Evolutionary conservation across 306 rosid genomes (phyloP), one percentile per base, ranked within the genome.

Genomic region (Trifolium repens): DNA sequence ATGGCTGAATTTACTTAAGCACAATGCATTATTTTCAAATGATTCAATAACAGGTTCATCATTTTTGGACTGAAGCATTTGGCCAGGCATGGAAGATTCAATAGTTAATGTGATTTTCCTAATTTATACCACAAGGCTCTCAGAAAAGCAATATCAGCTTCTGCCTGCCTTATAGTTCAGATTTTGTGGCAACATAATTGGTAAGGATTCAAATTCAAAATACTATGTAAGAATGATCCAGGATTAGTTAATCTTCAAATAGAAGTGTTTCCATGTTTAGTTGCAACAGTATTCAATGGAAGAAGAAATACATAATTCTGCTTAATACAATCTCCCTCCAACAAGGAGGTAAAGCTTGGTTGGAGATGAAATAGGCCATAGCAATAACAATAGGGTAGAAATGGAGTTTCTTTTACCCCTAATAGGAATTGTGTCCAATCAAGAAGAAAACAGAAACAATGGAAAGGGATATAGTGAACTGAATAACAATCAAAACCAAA

Each of bases 301-400:
- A 44, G 50, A 70, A 70, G 63, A 43, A 74, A 64, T 46, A 55
- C 40, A 71, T 32, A 71, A 71, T 43, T n/a, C 47, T 59, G 9
- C 42, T 76, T 60, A 39, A 49, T 64, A 76, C 52, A 71, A 76
- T 61, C 24, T 78, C 66, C 74, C 75, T 17, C 47, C n/a, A 71
- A 65, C 47, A 30, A 30, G 75, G 63, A 69, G 65, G 80, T 71
- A 81, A 81, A 79, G 81, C 81, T 22, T 22, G 24, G 24, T 75
- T 67, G 55, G 78, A 75, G 69, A 78, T 67, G 86, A 80, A 86
- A 78, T 76, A 72, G 71, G 70, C 82, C 84, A 72, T 59, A 77
- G 86, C 79, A 64, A 87, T 68, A 78, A 11, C 37, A 24, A 42
- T 67, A 85, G 57, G 59, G 79, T 83, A 78, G 81, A 65, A 72